These are phyloP conservation scores for Eleusine coracana DNA, from an alignment of 176 grass and related monocot species.

Conservation along the genomic window DNA sequence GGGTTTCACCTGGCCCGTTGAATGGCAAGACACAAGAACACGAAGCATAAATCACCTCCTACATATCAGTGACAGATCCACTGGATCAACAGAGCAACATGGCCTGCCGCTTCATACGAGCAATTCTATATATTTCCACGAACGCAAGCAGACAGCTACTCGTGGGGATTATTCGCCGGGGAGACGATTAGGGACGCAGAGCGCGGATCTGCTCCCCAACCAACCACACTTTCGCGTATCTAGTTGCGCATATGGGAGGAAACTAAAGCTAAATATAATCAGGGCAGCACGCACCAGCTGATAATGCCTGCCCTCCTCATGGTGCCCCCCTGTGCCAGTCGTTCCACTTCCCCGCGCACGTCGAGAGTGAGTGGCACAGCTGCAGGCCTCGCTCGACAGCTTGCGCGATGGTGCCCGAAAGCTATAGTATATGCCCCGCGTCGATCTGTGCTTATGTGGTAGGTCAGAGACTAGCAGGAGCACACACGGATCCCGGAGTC, in stretches of 20 bases:
- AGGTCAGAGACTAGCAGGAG: neutral
- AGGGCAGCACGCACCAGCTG: too few species aligned
- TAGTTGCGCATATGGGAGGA: too few species aligned
- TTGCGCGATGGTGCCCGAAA: neutral
- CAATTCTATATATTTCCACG: too few species aligned
- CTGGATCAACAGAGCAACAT: neutral
- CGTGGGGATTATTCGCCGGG: too few species aligned
- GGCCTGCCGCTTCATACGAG: neutral
- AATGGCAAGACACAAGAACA: neutral
- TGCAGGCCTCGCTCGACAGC: neutral
- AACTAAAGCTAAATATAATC: too few species aligned
- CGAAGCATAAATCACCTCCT: neutral
- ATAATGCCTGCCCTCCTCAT: too few species aligned
- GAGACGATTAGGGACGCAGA: too few species aligned
- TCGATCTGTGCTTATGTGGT: conserved; percentile 28
- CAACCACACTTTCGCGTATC: too few species aligned
- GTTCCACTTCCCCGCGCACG: conserved; percentile 44
- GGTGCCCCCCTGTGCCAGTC: neutral
- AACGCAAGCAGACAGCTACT: too few species aligned
- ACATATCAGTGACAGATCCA: neutral
- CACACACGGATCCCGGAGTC: neutral
- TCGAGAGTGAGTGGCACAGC: conserved; percentile 48
- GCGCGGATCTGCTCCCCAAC: too few species aligned
- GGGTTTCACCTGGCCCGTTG: neutral
- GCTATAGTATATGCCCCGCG: too few species aligned